These are phyloP conservation scores for Colletotrichum spaethianum DNA, from an alignment of 2,329 filamentous ascomycete species.

Conservation along the genomic window DNA sequence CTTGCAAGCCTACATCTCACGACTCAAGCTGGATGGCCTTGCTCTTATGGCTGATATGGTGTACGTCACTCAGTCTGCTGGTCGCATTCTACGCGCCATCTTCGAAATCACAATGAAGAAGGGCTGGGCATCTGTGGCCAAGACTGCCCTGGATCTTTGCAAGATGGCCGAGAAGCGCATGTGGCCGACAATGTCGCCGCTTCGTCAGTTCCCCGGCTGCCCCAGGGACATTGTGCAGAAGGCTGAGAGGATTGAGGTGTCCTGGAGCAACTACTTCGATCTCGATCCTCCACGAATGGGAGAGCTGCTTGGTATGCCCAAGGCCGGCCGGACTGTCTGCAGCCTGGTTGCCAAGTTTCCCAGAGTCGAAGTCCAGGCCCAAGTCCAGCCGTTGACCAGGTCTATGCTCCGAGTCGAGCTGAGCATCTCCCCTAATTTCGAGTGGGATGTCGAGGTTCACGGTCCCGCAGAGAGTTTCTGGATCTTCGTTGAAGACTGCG, in stretches of 20 bases:
- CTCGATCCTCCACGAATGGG: conserved; percentile 97
- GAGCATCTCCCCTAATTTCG: conserved; percentile 92
- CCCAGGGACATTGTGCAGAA: conserved; percentile 90
- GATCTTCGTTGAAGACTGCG: conserved; percentile 97
- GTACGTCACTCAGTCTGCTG: conserved; percentile 97
- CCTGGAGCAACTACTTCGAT: conserved; percentile 95
- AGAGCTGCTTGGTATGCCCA: conserved; percentile 91
- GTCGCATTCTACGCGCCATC: conserved; percentile 93
- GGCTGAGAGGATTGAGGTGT: conserved; percentile 93
- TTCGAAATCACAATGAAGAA: conserved; percentile 99
- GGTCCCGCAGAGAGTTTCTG: conserved; percentile 93
- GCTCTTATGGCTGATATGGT: conserved; percentile 99
- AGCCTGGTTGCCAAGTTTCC: conserved; percentile 93
- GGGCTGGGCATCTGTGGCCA: conserved; percentile 94
- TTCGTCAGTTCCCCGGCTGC: conserved; percentile 89
- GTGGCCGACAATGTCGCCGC: conserved; percentile 99
- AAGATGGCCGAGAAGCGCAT: conserved; percentile 99
- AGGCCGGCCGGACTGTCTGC: conserved; percentile 88
- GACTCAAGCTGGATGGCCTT: conserved; percentile 92
- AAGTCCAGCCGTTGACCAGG: conserved; percentile 94
- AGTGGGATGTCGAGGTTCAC: conserved; percentile 93
- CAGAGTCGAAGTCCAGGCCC: conserved; percentile 90
- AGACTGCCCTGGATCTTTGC: conserved; percentile 92
- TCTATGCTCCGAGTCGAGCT: conserved; percentile 93
- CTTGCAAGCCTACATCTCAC: conserved; percentile 95